Evolutionary conservation across 306 rosid genomes (phyloP), one percentile per base, ranked within the genome.

Genomic region (Trifolium dubium): DNA sequence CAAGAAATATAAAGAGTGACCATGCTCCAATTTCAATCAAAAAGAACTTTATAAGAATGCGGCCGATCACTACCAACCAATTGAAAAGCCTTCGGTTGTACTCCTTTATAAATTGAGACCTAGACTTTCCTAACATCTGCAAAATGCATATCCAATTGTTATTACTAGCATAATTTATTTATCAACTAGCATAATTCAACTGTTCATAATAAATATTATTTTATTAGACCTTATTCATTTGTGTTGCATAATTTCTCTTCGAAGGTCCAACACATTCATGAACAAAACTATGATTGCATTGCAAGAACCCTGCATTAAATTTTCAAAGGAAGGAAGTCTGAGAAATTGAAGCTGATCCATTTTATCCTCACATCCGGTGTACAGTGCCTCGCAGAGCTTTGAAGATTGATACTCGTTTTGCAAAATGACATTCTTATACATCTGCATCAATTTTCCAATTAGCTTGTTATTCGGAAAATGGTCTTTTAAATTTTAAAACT

Each of bases 291-390:
- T 23, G 85, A 78, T 88, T 91, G 92, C 98, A 91, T 40, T 84
- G 90, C 77, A 84, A 75, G 84, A 92, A 87, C 76, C 97, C 97
- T 61, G 96, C 98, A 81, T 92, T 88, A 62, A 94, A 94, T 79
- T 94, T 94, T 37, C 96, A 96, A 94, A 87, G 77, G 96, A 88
- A 35, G 98, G 98, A 75, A 94, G 98, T 77, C 86, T 84, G 46
- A 94, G 96, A 79, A 80, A 88, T 86, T 94, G 98, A 73, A 91
- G 97, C 30, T 89, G 91, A 79, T 94, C 98, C 98, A 94, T 91
- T 73, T 79, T 71, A 74, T 94, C 98, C 82, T 94, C 98, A 43
- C 98, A 94, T 69, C 74, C 85, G 41, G 84, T 94, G 81, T 91
- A 94, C 74, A 89, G 77, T 58, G 77, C 89, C 80, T 89, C 98